Evolutionary conservation across 495 filamentous ascomycete genomes (phyloP), one percentile per base, ranked within the genome.

Genomic region (Aspergillus bertholletiae): DNA sequence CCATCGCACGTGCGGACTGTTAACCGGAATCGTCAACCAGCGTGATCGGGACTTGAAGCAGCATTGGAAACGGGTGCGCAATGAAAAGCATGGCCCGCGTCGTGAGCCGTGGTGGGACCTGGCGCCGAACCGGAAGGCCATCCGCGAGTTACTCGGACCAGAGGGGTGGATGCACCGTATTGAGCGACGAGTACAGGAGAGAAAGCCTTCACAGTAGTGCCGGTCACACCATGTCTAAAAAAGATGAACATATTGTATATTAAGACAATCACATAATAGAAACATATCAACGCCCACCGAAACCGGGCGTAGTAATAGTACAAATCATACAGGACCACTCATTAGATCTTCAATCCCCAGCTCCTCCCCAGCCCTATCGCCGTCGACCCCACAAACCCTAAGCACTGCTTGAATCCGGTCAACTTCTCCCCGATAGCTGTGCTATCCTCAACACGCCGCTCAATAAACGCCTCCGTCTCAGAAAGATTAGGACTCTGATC

Each of bases 391-490:
- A 86, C 88, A 65, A 92, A 96, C 2, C 85, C 83, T n/a, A 86
- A 62, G 85, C 88, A 97, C 64, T 88, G 73, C 23, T 82, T 77
- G 2, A 91, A 64, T 18, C 78, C 80, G 20, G 79, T 76, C n/a
- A 89, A 50, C 28, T 80, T 79, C 0, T 71, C 73, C 2, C 85
- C 84, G 20, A 91, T 54, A 7, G 65, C 75, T 51, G 75, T 71
- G 17, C 76, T 77, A 74, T 94, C 92, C 60, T 84, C 79, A 45
- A 97, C 75, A 44, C 94, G 75, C 35, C 91, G 75, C 43, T 86
- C 78, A 54, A 97, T 69, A 66, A 97, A 98, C 23, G 80, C 73
- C 59, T 86, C 86, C 21, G 94, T 97, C 49, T 90, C 88, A 2
- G 55, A 60, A 58, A 86, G 89, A 13, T 81, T 83, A 0, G 75